phyloP scores from a whole-genome alignment of 257 asterid species.

The Solanum bukasovii region DNA sequence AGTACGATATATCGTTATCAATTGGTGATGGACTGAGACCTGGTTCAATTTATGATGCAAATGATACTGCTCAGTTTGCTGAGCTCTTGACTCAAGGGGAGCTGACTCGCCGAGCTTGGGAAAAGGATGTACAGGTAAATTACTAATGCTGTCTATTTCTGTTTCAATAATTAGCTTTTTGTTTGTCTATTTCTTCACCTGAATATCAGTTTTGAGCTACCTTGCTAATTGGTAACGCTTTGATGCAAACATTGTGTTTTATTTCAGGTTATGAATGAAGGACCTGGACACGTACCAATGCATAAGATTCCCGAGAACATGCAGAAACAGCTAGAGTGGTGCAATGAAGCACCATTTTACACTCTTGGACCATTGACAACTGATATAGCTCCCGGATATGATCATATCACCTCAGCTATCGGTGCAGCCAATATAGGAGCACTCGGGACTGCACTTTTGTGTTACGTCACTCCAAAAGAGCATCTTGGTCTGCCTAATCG shows the following conservation, averaged over 20 bases:
- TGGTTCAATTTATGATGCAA: constrained; percentile 92
- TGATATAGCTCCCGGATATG: constrained; percentile 92
- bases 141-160: background rate
- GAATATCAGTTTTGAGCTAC: background rate
- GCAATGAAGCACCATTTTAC: constrained; percentile 91
- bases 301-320: constrained; percentile 93
- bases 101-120: constrained; percentile 89
- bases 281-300: constrained; percentile 89
- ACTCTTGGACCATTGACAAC: constrained; percentile 90
- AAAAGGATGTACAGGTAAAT: constrained; percentile 88
- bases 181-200: background rate
- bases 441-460: constrained; percentile 88
- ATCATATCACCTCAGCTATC: constrained; percentile 89
- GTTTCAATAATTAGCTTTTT: background rate
- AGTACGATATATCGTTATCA: constrained; percentile 78
- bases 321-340: constrained; percentile 97
- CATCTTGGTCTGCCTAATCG: constrained; percentile 86
- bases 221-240: background rate
- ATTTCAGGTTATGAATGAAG: constrained; percentile 88
- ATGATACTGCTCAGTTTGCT: constrained; percentile 89
- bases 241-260: background rate
- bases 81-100: constrained; percentile 96
- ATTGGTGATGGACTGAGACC: constrained; percentile 97
- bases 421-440: constrained; percentile 97
- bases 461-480: constrained; percentile 92